phyloP scores from a whole-genome alignment of 2,329 filamentous ascomycete species.

The Gaeumannomyces tritici region DNA sequence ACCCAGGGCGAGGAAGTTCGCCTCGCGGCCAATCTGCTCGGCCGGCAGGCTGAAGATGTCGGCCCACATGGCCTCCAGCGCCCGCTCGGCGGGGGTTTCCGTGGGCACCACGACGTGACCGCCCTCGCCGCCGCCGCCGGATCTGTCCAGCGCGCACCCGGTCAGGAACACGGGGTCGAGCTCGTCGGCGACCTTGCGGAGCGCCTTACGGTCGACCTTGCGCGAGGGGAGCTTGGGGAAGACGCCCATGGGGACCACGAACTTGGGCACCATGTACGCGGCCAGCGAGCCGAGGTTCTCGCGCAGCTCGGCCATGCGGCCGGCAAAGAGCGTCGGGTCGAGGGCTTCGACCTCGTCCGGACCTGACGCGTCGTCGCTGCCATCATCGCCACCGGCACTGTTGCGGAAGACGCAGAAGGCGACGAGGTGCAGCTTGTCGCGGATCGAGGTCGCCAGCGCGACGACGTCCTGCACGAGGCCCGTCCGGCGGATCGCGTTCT shows the following conservation, averaged over 20 bases:
- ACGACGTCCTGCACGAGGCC: background rate
- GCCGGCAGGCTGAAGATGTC: conserved; percentile 7
- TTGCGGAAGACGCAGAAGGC: conserved; percentile 1
- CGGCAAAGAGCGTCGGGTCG: background rate
- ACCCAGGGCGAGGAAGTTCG: conserved; percentile 25
- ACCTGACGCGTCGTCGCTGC: background rate
- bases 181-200: conserved; percentile 6
- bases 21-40: conserved; percentile 10
- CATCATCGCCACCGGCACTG: no score
- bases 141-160: conserved; percentile 2
- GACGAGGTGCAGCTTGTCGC: background rate
- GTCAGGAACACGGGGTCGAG: conserved; percentile 6
- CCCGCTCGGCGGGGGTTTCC: conserved; percentile 5
- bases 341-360: background rate
- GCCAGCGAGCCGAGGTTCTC: conserved; percentile 10
- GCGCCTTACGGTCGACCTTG: conserved; percentile 17
- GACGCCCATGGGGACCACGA: conserved; percentile 12
- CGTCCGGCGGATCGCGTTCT: conserved; percentile 1
- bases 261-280: conserved; percentile 18
- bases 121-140: background rate
- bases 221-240: conserved; percentile 16
- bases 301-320: conserved; percentile 3
- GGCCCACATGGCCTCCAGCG: conserved; percentile 5
- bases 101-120: background rate
- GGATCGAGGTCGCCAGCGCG: background rate